These are phyloP conservation scores for Penicillium sp. DNA, from an alignment of 2,329 filamentous ascomycete genomes.

Conservation along the genomic window DNA sequence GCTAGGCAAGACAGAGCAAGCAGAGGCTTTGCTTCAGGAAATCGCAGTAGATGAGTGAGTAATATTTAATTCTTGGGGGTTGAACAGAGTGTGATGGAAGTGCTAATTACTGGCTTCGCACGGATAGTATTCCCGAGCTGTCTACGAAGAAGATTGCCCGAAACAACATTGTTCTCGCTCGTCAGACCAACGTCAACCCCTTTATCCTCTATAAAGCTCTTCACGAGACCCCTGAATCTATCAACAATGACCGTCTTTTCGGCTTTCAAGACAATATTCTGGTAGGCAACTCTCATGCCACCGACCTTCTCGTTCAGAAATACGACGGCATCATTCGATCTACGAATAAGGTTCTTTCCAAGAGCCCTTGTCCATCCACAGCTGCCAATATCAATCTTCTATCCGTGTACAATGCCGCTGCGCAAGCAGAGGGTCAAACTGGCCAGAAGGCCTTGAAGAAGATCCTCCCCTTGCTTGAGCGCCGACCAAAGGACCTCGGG, in stretches of 20 bases:
- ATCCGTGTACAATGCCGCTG: conserved; percentile 66
- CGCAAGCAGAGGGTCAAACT: conserved; percentile 53
- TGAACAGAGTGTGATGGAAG: not conserved
- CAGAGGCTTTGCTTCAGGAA: conserved; percentile 46
- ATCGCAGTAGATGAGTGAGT: conserved; percentile 48
- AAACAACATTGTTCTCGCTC: conserved; percentile 51
- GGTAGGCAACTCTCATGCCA: conserved; percentile 49
- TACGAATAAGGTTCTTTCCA: conserved; percentile 46
- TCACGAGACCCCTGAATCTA: conserved; percentile 42
- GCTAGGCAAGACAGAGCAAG: conserved; percentile 52
- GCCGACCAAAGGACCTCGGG: conserved; percentile 72
- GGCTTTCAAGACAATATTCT: conserved; percentile 52
- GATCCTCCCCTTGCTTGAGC: conserved; percentile 64
- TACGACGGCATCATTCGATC: conserved; percentile 54
- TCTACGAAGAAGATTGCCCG: conserved; percentile 56
- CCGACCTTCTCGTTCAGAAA: conserved; percentile 56
- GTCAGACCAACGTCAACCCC: conserved; percentile 47
- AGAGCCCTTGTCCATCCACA: conserved; percentile 44
- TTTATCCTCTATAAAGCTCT: conserved; percentile 54
- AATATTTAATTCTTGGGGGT: no score
- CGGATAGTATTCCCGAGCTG: conserved; percentile 48
- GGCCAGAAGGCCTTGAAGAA: conserved; percentile 64
- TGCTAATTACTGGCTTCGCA: not conserved
- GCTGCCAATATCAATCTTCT: conserved; percentile 50
- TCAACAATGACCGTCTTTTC: conserved; percentile 53